Evolutionary conservation across 2,329 filamentous ascomycete genomes (phyloP).

Genomic region (Trichoderma sp.): DNA sequence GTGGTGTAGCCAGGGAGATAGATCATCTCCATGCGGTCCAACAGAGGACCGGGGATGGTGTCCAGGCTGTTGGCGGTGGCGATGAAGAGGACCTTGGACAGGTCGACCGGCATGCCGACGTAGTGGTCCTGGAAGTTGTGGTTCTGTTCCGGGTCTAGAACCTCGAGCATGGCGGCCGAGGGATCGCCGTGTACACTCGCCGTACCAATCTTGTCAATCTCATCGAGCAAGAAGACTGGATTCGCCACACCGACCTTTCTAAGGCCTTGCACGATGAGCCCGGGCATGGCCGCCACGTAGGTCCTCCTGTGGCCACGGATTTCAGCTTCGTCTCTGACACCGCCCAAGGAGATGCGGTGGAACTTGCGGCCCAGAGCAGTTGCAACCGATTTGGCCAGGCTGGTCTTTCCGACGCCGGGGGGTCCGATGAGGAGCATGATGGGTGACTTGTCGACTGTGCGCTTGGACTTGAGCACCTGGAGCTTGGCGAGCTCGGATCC

Average conservation of each 20-base stretch:
- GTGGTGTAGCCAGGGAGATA: conserved; percentile 94
- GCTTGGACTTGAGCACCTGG: conserved; percentile 76
- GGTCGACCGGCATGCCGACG: conserved; percentile 90
- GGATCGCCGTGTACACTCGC: conserved; percentile 94
- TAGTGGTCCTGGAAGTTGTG: conserved; percentile 95
- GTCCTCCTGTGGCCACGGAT: conserved; percentile 93
- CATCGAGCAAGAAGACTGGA: conserved; percentile 92
- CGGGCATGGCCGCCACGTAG: conserved; percentile 99
- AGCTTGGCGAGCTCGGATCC: conserved; percentile 62
- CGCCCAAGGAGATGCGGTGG: conserved; percentile 93
- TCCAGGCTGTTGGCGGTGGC: conserved; percentile 94
- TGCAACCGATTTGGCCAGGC: conserved; percentile 88
- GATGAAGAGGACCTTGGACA: conserved; percentile 96
- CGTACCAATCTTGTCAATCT: conserved; percentile 95
- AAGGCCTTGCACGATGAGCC: conserved; percentile 87
- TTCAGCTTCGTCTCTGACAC: conserved; percentile 94
- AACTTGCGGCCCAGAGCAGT: conserved; percentile 93
- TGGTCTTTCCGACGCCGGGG: conserved; percentile 95
- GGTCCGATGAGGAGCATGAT: conserved; percentile 93
- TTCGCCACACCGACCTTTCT: conserved; percentile 96
- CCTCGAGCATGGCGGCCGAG: conserved; percentile 96
- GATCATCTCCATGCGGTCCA: conserved; percentile 98
- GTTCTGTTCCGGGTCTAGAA: conserved; percentile 96
- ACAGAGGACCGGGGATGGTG: conserved; percentile 88
- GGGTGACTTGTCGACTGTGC: conserved; percentile 91